Conservation (phyloP, 768 basidiomycete species). For the Termitomyces sp. region DNA sequence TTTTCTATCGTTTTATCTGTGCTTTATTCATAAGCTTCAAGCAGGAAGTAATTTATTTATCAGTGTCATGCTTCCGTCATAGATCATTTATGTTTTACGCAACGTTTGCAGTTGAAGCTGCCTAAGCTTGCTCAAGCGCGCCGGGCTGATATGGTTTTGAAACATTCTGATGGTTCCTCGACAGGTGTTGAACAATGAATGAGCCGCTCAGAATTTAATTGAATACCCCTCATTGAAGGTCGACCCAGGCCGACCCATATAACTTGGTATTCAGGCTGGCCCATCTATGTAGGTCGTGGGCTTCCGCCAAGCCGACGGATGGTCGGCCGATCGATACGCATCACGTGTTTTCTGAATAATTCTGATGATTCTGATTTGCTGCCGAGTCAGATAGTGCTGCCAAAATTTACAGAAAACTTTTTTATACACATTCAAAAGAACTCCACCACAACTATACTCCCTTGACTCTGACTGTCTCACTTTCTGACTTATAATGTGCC, state of each 20-base stretch:
- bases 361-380: conserved; percentile 5
- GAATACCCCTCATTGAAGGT: background rate
- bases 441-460: conserved; percentile 1
- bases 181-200: background rate
- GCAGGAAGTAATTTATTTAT: background rate
- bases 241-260: background rate
- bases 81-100: background rate
- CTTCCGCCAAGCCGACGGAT: background rate
- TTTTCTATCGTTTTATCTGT: background rate
- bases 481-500: conserved; percentile 53
- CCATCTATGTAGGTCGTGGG: no score
- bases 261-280: background rate
- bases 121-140: no score
- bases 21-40: background rate
- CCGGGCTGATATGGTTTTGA: background rate
- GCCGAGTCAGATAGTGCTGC: conserved; percentile 16
- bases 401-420: conserved; percentile 19
- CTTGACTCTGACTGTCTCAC: background rate
- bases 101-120: background rate
- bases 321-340: conserved; percentile 11
- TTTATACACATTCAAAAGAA: conserved; percentile 12
- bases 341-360: conserved; percentile 7
- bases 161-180: background rate
- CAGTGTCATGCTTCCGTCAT: background rate
- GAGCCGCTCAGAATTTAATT: background rate